Base-by-base conservation (phyloP, 2,329 filamentous ascomycete species). In the Rugonectria rugulosa region DNA sequence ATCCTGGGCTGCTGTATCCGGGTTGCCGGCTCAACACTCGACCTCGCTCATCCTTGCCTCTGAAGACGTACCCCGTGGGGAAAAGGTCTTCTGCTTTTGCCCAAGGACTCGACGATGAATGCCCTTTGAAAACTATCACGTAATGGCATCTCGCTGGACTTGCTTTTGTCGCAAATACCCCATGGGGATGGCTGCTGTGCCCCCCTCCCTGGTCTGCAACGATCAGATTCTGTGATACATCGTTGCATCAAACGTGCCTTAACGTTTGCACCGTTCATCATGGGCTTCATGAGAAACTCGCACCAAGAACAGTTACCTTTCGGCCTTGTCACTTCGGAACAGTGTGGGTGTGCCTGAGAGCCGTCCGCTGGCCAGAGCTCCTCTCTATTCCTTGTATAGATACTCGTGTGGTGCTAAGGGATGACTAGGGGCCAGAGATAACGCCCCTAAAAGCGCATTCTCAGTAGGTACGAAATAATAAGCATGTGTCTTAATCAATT, bases 41-140 rank as follows among this genome's bases (percentile, higher is more conserved):
- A n/a, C n/a, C n/a, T n/a, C n/a, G n/a, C n/a, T 3, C 26, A 23
- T 44, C 11, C 26, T 27, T 20, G 17, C 23, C n/a, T n/a, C n/a
- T 21, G 20, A 24, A 38, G 19, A 40, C 36, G 53, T 56, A 41
- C 53, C 53, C 53, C 53, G 53, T 56, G 53, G 53, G 53, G 53
- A 56, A 48, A 29, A 17, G 38, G 31, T 37, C 29, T 24, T 43
- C 26, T 27, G 24, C 34, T 42, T 36, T 12, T 17, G 34, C 43
- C 37, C 44, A 24, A 44, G 38, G 40, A 49, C 52, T 24, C 34
- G 15, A 37, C 11, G 21, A 53, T 36, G 14, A n/a, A 32, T 21
- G 20, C 8, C 40, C 5, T 45, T 19, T 48, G 52, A 7, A 20
- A 50, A 34, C 53, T 56, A 50, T 56, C 53, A 56, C 53, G 53